A percentile compares a stretch with the other conserved stretches of the same genome.
Conservation (phyloP, 169 alveolate genomes). For the Plasmodium falciparum region DNA sequence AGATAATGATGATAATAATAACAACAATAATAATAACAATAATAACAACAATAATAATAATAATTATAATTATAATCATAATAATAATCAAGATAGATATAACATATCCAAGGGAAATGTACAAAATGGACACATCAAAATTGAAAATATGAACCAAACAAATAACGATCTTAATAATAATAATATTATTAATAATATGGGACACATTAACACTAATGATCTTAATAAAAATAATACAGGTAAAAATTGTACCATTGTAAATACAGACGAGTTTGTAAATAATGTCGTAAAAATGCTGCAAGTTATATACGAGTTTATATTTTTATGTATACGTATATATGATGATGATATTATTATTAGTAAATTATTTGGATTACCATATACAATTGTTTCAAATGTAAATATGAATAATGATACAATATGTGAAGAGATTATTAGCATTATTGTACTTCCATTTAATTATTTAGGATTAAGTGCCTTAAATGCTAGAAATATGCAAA, state of each 20-base stretch:
- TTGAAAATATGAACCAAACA: not conserved
- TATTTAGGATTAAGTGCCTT: constrained; percentile 50
- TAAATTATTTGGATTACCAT: constrained; percentile 41
- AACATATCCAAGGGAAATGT: not conserved
- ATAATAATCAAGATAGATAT: too few relatives aligned
- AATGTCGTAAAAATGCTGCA: constrained; percentile 60
- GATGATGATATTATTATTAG: constrained; percentile 29
- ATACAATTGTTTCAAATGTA: constrained; percentile 40
- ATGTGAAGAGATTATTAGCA: constrained; percentile 43
- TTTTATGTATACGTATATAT: constrained; percentile 57
- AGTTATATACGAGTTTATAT: constrained; percentile 63
- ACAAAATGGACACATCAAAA: not conserved
- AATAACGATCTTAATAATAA: constrained; percentile 2
- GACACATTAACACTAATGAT: not conserved
- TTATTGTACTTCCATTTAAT: constrained; percentile 59
- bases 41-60: not conserved
- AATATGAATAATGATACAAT: constrained; percentile 21
- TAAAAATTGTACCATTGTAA: not conserved
- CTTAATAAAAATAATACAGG: not conserved
- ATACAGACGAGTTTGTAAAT: constrained; percentile 12
- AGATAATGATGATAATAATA: not conserved
- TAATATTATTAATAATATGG: not conserved
- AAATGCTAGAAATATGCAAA: constrained; percentile 44
- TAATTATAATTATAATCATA: too few relatives aligned
- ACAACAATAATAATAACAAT: not conserved